Evolutionary conservation across 2,329 filamentous ascomycete species (phyloP).

Genomic region (Fusarium sp.): DNA sequence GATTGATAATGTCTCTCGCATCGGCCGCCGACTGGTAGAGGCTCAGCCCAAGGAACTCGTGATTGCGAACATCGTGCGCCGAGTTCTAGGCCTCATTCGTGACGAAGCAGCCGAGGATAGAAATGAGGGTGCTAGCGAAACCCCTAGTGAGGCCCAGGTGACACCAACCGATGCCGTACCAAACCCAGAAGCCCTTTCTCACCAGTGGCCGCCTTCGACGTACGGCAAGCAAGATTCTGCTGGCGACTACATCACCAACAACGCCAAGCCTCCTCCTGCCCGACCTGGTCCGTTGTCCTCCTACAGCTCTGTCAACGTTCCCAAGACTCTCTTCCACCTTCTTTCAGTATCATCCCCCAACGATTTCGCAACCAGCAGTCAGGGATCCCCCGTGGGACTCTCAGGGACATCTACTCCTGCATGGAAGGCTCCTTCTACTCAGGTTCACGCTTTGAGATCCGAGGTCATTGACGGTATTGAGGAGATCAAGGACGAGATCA

Average conservation of each 20-base stretch:
- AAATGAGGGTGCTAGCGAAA: conserved; percentile 72
- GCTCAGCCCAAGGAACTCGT: conserved; percentile 92
- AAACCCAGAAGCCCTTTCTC: conserved; percentile 43
- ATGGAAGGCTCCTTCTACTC: conserved; percentile 56
- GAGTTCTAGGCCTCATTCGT: conserved; percentile 89
- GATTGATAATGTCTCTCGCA: conserved; percentile 81
- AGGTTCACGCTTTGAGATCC: conserved; percentile 79
- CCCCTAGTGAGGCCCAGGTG: conserved; percentile 61
- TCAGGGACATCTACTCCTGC: conserved; percentile 65
- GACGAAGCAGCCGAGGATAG: conserved; percentile 89
- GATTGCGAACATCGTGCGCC: conserved; percentile 92
- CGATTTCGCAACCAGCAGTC: conserved; percentile 50
- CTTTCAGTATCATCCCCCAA: conserved; percentile 77
- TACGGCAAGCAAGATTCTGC: conserved; percentile 53
- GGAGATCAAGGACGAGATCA: conserved; percentile 95
- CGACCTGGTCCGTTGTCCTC: conserved; percentile 73
- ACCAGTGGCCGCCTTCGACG: conserved; percentile 51
- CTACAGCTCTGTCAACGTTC: conserved; percentile 72
- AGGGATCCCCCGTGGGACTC: conserved; percentile 61
- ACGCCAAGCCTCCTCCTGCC: conserved; percentile 50
- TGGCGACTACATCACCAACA: conserved; percentile 48
- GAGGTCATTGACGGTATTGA: conserved; percentile 95
- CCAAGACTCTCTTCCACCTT: conserved; percentile 88
- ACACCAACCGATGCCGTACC: conserved; percentile 57
- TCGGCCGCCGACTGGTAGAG: conserved; percentile 81